Evolutionary conservation across 495 filamentous ascomycete species (phyloP).

Genomic region (Cercophora sp.): DNA sequence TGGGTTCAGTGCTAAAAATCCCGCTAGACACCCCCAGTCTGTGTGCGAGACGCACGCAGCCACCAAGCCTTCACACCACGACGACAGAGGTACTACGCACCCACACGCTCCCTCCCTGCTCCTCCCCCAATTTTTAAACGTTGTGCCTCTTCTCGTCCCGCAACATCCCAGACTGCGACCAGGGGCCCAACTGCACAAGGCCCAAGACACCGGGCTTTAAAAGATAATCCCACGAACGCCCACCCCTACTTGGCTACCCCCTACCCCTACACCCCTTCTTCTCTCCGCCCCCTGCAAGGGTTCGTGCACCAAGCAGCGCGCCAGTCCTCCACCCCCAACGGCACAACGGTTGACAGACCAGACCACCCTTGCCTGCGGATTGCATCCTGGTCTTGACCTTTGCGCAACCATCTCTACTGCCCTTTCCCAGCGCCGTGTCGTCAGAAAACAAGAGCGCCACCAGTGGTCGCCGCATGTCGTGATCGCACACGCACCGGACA

Average conservation of each 20-base stretch:
- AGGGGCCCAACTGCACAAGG: slow-evolving; percentile 20
- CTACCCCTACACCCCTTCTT: slow-evolving; percentile 5
- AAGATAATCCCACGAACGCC: slow-evolving; percentile 15
- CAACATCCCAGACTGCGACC: slow-evolving; percentile 24
- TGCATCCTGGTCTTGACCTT: slow-evolving; percentile 11
- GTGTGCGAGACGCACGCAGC: slow-evolving; percentile 23
- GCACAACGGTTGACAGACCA: slow-evolving; percentile 23
- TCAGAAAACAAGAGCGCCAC: not conserved
- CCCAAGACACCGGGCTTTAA: slow-evolving; percentile 23
- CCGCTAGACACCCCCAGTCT: slow-evolving; percentile 21
- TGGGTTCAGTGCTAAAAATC: slow-evolving; percentile 28
- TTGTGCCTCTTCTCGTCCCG: slow-evolving; percentile 27
- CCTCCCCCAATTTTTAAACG: slow-evolving; percentile 25
- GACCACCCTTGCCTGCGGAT: slow-evolving; percentile 19
- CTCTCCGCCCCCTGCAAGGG: slow-evolving; percentile 16
- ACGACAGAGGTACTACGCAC: slow-evolving; percentile 11
- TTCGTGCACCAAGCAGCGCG: slow-evolving; percentile 9
- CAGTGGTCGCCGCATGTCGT: not conserved
- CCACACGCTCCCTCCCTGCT: slow-evolving; percentile 22
- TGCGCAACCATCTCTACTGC: slow-evolving; percentile 9
- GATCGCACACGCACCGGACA: not conserved
- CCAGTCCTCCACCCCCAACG: slow-evolving; percentile 12
- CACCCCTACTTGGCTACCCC: slow-evolving; percentile 9
- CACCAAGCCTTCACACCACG: slow-evolving; percentile 24
- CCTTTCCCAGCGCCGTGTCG: slow-evolving; percentile 5